These are phyloP conservation scores for Citrus cavaleriei DNA, from an alignment of 345 rosid genomes.

Conservation along the genomic window DNA sequence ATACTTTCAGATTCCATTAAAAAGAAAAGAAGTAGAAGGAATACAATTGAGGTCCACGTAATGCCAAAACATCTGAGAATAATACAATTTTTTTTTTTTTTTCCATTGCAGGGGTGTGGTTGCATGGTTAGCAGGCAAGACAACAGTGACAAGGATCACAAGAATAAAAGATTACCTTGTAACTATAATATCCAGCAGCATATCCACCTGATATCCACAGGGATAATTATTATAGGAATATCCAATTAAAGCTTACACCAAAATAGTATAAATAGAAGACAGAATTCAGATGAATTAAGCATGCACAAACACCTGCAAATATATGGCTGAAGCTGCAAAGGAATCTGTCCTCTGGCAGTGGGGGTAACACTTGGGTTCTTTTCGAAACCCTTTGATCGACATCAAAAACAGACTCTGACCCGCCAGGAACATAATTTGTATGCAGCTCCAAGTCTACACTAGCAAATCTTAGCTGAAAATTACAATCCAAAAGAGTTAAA, in stretches of 20 bases:
- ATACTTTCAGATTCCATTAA: constrained; percentile 18
- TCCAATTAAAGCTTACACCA: not conserved
- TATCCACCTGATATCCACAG: constrained; percentile 60
- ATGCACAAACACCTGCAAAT: constrained; percentile 57
- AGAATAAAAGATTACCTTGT: constrained; percentile 56
- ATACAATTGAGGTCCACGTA: not conserved
- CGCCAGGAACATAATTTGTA: constrained; percentile 61
- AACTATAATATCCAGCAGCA: constrained; percentile 97
- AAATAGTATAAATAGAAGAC: not conserved
- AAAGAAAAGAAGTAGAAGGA: not conserved
- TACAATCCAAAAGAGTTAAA: not conserved
- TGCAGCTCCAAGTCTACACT: constrained; percentile 78
- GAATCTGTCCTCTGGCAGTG: constrained; percentile 76
- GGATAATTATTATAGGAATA: not conserved
- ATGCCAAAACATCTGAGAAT: not conserved
- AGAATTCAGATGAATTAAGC: not conserved
- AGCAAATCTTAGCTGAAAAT: constrained; percentile 64
- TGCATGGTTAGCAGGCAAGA: not conserved
- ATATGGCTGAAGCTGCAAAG: constrained; percentile 84
- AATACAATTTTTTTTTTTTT: not conserved
- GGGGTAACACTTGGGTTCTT: constrained; percentile 75
- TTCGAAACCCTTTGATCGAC: constrained; percentile 65
- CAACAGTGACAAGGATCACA: not conserved
- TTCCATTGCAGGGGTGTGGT: too few species aligned
- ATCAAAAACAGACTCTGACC: constrained; percentile 68